Conservation (phyloP, 2,329 filamentous ascomycete genomes). For the Penicillium occitanis region DNA sequence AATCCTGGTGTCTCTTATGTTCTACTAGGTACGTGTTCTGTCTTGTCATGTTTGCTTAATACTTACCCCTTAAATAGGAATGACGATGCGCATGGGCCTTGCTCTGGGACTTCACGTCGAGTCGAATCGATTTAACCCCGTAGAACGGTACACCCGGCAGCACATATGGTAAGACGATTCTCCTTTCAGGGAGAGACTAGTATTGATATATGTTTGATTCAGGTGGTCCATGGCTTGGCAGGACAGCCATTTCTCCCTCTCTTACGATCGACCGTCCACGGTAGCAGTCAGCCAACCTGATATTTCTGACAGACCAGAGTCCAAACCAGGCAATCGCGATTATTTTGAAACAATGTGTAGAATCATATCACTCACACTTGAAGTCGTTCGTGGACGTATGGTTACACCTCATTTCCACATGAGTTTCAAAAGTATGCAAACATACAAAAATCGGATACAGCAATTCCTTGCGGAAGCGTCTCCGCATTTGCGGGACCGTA, state of each 20-base stretch:
- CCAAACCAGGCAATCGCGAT: conserved; percentile 50
- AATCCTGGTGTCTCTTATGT: conserved; percentile 65
- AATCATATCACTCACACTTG: conserved; percentile 54
- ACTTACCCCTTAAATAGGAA: conserved; percentile 36
- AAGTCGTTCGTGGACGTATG: conserved; percentile 60
- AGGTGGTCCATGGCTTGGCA: conserved; percentile 66
- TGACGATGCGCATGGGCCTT: conserved; percentile 61
- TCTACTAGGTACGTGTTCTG: conserved; percentile 47
- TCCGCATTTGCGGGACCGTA: conserved; percentile 57
- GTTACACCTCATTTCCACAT: conserved; percentile 55
- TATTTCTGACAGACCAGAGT: conserved; percentile 51
- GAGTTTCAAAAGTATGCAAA: conserved; percentile 55
- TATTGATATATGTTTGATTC: not conserved
- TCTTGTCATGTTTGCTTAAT: not conserved
- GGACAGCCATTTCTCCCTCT: conserved; percentile 63
- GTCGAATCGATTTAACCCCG: conserved; percentile 54
- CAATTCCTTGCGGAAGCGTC: conserved; percentile 59
- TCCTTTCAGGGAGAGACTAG: not conserved
- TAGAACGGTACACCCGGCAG: conserved; percentile 47
- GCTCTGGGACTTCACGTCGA: conserved; percentile 61
- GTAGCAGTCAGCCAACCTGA: conserved; percentile 55
- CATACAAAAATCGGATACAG: conserved; percentile 58
- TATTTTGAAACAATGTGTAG: conserved; percentile 62
- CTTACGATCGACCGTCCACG: conserved; percentile 60
- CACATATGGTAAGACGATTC: conserved; percentile 45